Base-by-base conservation (phyloP, 306 rosid genomes). In the Vigna mungo region DNA sequence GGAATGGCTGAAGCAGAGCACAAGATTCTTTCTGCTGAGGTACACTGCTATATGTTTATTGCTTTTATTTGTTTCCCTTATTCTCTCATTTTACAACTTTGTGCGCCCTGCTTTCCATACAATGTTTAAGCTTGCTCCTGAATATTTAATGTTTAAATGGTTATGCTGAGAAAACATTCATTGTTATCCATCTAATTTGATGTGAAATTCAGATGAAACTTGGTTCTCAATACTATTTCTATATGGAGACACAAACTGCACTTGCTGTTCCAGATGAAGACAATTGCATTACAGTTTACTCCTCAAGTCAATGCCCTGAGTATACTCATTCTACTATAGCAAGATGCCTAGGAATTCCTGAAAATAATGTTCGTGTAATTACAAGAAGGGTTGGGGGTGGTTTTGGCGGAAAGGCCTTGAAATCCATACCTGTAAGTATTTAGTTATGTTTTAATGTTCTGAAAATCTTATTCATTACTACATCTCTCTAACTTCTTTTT, bases 241-340 rank as follows among this genome's bases (percentile, higher is more conserved):
- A 94, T 63, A 84, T 94, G 96, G 97, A 91, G 88, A 88, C 97
- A 3, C 96, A 94, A 76, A 83, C 94, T 74, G 88, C 97, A 59
- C 97, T 94, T 77, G 97, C 97, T 13, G 69, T 94, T 71, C 98
- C 97, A 39, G 98, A 92, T 83, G 98, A 94, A 87, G 98, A 94
- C 82, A 88, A 89, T 68, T 89, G 97, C 89, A 88, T 94, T 68
- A 82, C 84, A 43, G 95, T 92, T 77, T 90, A 94, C 83, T 84
- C 81, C 71, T 89, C 96, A 77, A 77, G 7, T 68, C 96, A 94
- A 77, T 23, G 74, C 78, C 96, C 98, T 30, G 78, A 88, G 87
- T 49, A 0, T 73, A 68, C 74, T 1, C 97, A 92, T 70, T 13
- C 74, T 77, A 82, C 82, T 14, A 76, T 94, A 55, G 92, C 98